Evolutionary conservation across 805 yeast species (phyloP).

Genomic region (Martiniozyma abietophila): DNA sequence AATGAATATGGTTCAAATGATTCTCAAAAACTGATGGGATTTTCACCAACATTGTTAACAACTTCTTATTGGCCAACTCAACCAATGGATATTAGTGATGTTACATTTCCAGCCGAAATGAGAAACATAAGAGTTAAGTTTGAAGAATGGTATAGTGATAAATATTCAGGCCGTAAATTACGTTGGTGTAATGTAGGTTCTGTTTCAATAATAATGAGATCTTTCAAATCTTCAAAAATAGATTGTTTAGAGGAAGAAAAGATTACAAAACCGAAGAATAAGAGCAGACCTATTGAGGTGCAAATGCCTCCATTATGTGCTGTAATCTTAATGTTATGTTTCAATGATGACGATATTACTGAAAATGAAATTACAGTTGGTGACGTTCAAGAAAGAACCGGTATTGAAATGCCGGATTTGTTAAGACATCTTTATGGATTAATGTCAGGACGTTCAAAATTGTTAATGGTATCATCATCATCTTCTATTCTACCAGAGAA

Average conservation of each 20-base stretch:
- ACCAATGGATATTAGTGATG: constrained; percentile 21
- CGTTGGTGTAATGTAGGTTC: constrained; percentile 39
- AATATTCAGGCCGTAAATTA: constrained; percentile 50
- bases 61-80: constrained; percentile 62
- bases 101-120: constrained; percentile 36
- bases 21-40: neutral
- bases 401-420: constrained; percentile 66
- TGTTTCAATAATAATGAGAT: neutral
- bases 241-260: too few species aligned
- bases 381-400: constrained; percentile 57
- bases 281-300: too few species aligned
- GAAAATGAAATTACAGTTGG: constrained; percentile 35
- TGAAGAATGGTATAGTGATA: constrained; percentile 39
- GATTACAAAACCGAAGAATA: neutral
- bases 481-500: too few species aligned
- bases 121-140: constrained; percentile 35
- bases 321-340: constrained; percentile 57
- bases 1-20: constrained; percentile 11
- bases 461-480: too few species aligned
- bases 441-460: constrained; percentile 20
- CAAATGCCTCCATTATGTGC: constrained; percentile 77
- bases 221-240: constrained; percentile 1
- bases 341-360: constrained; percentile 48
- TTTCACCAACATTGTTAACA: constrained; percentile 36
- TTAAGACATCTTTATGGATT: constrained; percentile 49